Evolutionary conservation across 805 yeast genomes (phyloP), one percentile per base, ranked within the genome.

Genomic region (Barnettozyma vustinii): DNA sequence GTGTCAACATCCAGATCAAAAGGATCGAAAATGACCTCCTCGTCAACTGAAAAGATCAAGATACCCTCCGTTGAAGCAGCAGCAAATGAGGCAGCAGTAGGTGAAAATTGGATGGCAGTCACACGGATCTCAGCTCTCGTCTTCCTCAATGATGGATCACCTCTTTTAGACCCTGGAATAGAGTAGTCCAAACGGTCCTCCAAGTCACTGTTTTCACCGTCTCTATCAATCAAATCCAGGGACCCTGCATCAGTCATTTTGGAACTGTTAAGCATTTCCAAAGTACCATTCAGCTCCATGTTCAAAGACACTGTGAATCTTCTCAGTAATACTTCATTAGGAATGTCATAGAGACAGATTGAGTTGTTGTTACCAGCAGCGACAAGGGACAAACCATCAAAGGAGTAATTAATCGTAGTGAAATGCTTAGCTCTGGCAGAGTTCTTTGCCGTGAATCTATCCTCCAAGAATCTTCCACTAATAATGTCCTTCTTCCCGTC

Each of bases 61-160:
- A 94, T 70, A 9, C 99, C 99, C 65, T 92, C 98, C 0, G 99
- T 94, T 0, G 97, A 83, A 0, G 97, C 94, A 39, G 96, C 96
- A 1, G 96, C 94, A 73, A 94, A 94, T 32, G 95, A 81, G 19
- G 84, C 75, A 2, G 95, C 85, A 0, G 97, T 84, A 18, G 99
- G 99, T 2, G 96, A 87, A 61, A 91, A 94, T 56, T 75, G 77
- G 26, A 94, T 75, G 3, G 84, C 72, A 2, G 88, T 80, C 5
- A 91, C 90, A 60, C 95, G 73, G n/a, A 94, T 76, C 56, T 83
- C 96, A 0, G 97, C 94, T 55, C 90, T 78, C 1, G 80, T 74
- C 45, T 79, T 77, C 58, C 97, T 76, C 9, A 81, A 77, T 10
- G 96, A 80, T 9, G 87, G 79, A 64, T 89, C 97, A 37, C 79